phyloP scores from a whole-genome alignment of 345 rosid genomes.

The Brassica cretica region DNA sequence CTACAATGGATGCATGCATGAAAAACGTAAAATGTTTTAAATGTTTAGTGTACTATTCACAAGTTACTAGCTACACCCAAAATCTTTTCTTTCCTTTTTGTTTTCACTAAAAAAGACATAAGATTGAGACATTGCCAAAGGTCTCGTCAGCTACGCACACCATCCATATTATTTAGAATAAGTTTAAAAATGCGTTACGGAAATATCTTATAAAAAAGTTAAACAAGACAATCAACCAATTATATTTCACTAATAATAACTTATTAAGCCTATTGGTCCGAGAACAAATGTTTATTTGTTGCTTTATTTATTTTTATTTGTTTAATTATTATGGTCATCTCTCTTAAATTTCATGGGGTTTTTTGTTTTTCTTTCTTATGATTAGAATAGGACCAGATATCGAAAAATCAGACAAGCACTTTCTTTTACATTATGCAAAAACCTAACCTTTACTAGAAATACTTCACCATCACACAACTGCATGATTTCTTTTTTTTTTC shows the following conservation, averaged over 20 bases:
- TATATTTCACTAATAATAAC: neutral
- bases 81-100: conserved; percentile 35
- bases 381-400: conserved; percentile 30
- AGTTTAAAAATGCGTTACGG: neutral
- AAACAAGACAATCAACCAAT: neutral
- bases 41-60: conserved; percentile 35
- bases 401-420: conserved; percentile 52
- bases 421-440: conserved; percentile 58
- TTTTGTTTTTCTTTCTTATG: neutral
- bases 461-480: conserved; percentile 38
- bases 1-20: conserved; percentile 7
- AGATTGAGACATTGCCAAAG: conserved; percentile 37
- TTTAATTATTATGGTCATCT: neutral
- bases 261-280: neutral
- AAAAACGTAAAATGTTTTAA: conserved; percentile 33
- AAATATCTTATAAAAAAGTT: neutral
- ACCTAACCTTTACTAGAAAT: conserved; percentile 52
- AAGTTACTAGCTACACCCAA: conserved; percentile 36
- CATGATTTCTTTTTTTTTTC: conserved; percentile 32
- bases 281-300: neutral
- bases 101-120: conserved; percentile 33
- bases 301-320: neutral
- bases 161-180: neutral
- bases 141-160: conserved; percentile 32
- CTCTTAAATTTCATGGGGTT: conserved; percentile 15